Percentiles rank a stretch among this genome's conserved stretches.
Evolutionary conservation across 805 yeast species (phyloP).

Genomic region (Candida sanyiensis): DNA sequence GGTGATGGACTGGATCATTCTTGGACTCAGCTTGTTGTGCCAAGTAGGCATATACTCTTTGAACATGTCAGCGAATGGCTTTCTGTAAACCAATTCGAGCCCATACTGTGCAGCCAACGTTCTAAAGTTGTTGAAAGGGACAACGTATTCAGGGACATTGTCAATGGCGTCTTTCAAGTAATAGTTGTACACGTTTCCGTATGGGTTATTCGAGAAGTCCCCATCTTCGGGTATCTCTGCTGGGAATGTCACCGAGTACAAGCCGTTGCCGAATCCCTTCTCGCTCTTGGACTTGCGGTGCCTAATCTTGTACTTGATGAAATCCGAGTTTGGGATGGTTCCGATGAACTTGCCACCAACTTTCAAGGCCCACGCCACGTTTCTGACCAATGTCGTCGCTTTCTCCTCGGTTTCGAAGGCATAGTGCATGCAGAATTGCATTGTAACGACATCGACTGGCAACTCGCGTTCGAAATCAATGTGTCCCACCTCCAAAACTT

Average conservation of each 20-base stretch:
- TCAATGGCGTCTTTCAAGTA: slow-evolving; percentile 90
- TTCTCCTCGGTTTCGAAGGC: slow-evolving; percentile 85
- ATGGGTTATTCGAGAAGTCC: slow-evolving; percentile 58
- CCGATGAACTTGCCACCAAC: slow-evolving; percentile 89
- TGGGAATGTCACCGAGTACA: slow-evolving; percentile 80
- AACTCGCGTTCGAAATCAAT: slow-evolving; percentile 35
- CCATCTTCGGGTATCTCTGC: slow-evolving; percentile 72
- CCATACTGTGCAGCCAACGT: slow-evolving; percentile 81
- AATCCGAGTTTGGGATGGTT: slow-evolving; percentile 89
- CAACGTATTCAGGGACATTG: slow-evolving; percentile 94
- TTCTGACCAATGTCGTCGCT: slow-evolving; percentile 64
- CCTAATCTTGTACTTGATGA: slow-evolving; percentile 60
- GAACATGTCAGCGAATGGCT: slow-evolving; percentile 78
- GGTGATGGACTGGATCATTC: slow-evolving; percentile 61
- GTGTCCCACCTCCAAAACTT: slow-evolving; percentile 65
- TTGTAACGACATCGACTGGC: slow-evolving; percentile 83
- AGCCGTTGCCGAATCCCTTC: slow-evolving; percentile 75
- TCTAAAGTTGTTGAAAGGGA: slow-evolving; percentile 85
- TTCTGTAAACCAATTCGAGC: slow-evolving; percentile 61
- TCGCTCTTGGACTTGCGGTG: slow-evolving; percentile 43
- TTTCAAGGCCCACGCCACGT: slow-evolving; percentile 68
- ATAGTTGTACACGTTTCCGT: slow-evolving; percentile 79
- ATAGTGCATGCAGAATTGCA: slow-evolving; percentile 92
- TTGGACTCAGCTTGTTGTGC: slow-evolving; percentile 51
- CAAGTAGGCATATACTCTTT: slow-evolving; percentile 70